A percentile compares a stretch with the other conserved stretches of the same genome.
These are phyloP conservation scores for Psidium guajava DNA, from an alignment of 345 rosid genomes.

Conservation along the genomic window DNA sequence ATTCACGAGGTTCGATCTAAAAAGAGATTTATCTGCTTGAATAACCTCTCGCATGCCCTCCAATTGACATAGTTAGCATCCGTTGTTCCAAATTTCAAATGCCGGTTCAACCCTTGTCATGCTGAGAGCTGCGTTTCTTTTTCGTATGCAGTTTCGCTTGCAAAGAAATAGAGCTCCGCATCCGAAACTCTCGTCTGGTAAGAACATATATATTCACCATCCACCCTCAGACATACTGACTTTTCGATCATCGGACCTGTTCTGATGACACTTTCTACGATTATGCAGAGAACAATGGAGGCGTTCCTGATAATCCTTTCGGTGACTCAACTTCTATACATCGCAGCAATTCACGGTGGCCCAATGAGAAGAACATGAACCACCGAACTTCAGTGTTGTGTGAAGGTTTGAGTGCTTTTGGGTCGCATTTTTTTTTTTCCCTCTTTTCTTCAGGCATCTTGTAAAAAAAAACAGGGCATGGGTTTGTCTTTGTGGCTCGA, in stretches of 20 bases:
- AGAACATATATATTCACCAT: neutral
- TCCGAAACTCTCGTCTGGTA: conserved; percentile 74
- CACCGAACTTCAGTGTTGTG: neutral
- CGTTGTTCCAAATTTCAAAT: neutral
- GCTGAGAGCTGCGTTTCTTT: neutral
- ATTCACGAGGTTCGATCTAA: neutral
- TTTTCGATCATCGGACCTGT: neutral
- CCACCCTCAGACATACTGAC: neutral
- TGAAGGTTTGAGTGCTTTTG: neutral
- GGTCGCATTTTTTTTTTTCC: neutral
- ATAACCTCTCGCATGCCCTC: neutral
- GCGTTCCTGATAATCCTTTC: conserved; percentile 83
- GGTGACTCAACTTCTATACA: conserved; percentile 66
- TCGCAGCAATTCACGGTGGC: conserved; percentile 58
- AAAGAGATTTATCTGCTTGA: neutral
- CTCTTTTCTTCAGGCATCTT: neutral
- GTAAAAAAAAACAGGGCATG: neutral
- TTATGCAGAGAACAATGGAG: conserved; percentile 89
- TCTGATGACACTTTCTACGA: neutral
- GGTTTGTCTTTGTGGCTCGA: neutral
- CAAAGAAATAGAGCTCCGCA: conserved; percentile 71
- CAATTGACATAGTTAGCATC: neutral
- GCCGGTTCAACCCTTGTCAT: neutral
- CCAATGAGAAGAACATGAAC: conserved; percentile 1
- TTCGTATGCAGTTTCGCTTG: conserved; percentile 56